These are phyloP conservation scores for Sugiyamaella novakii DNA, from an alignment of 1,139 yeast species.

Conservation along the genomic window DNA sequence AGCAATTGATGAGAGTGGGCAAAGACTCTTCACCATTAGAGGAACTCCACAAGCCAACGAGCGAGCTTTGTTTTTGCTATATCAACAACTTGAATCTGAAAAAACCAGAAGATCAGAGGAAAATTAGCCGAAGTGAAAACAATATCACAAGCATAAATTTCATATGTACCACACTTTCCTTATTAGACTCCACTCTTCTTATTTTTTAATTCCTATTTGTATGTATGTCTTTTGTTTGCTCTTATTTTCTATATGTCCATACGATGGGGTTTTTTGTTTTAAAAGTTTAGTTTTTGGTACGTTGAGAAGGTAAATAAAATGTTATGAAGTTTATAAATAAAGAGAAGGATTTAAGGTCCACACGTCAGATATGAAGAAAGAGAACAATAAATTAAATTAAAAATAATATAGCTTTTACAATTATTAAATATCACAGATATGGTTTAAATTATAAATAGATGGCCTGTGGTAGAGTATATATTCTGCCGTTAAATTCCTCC, in stretches of 20 bases:
- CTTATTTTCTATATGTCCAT: too few relatives aligned
- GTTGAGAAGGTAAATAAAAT: constrained; percentile 12
- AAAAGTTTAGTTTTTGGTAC: constrained; percentile 13
- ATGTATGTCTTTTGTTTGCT: constrained; percentile 8
- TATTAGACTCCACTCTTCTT: neutral
- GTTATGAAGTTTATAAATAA: neutral
- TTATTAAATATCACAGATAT: constrained; percentile 1
- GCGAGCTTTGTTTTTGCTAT: constrained; percentile 66
- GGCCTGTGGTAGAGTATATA: constrained; percentile 4
- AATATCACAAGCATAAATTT: too few relatives aligned
- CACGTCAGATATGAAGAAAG: too few relatives aligned
- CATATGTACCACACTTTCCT: constrained; percentile 13
- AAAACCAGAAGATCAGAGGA: constrained; percentile 16
- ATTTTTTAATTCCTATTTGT: constrained; percentile 10
- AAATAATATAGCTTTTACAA: neutral
- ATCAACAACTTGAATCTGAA: constrained; percentile 76
- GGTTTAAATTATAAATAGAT: constrained; percentile 2
- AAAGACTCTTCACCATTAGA: constrained; percentile 70
- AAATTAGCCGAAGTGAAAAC: too few relatives aligned
- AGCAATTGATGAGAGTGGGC: constrained; percentile 59
- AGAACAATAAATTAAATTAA: neutral
- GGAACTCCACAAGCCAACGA: constrained; percentile 69
- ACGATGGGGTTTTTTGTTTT: too few relatives aligned
- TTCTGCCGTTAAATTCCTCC: constrained; percentile 13
- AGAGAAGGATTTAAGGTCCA: neutral